phyloP scores from a whole-genome alignment of 495 filamentous ascomycete species.

The Aspergillus wentii region DNA sequence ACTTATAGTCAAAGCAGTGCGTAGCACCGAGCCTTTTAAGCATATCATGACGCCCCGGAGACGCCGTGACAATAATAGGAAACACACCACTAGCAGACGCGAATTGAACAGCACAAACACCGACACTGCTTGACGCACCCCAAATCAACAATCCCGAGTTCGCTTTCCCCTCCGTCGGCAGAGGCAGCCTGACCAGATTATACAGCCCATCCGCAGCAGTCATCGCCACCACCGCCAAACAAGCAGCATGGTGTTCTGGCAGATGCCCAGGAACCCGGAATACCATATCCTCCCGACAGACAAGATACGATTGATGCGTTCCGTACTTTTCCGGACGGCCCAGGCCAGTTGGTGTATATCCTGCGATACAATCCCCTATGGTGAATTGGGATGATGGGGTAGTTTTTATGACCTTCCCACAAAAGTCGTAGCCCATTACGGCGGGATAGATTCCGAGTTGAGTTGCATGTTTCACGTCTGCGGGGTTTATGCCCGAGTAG shows the following conservation, averaged over 20 bases:
- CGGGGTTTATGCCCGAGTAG: neutral
- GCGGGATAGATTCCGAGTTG: constrained; percentile 1
- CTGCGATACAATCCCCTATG: neutral
- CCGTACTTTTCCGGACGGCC: neutral
- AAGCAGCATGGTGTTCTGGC: neutral
- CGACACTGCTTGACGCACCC: neutral
- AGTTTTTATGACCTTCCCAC: neutral
- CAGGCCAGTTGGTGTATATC: neutral
- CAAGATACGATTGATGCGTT: neutral
- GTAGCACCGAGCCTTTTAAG: neutral
- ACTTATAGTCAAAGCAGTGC: neutral
- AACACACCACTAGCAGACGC: neutral
- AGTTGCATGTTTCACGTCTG: constrained; percentile 1
- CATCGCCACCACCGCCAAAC: neutral
- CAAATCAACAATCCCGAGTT: neutral
- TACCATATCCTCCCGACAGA: neutral
- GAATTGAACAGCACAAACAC: neutral
- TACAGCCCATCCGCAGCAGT: neutral
- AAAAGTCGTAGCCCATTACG: constrained; percentile 1
- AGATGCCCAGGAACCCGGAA: neutral
- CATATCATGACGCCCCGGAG: neutral
- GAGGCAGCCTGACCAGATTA: neutral
- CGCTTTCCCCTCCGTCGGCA: neutral
- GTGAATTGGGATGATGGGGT: neutral
- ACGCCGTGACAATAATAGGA: neutral